A percentile compares a stretch with the other conserved stretches of the same genome.
Evolutionary conservation across 305 asterid genomes (phyloP).

Genomic region (Solanum hybrid): DNA sequence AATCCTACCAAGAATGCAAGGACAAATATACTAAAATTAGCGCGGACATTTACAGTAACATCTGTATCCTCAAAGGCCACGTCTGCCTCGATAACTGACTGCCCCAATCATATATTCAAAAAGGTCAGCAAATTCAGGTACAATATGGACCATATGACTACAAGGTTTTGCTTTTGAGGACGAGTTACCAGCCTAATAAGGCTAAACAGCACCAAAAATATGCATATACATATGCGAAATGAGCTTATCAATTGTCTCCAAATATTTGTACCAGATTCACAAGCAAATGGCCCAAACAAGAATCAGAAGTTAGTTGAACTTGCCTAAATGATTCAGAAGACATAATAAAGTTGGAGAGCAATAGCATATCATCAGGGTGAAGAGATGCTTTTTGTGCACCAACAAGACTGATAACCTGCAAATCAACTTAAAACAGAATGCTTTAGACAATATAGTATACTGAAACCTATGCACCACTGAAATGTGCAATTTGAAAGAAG

Average conservation of each 20-base stretch:
- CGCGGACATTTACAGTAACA: neutral
- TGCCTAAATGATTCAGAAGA: conserved; percentile 97
- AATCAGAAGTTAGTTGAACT: conserved; percentile 2
- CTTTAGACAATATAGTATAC: neutral
- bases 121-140: neutral
- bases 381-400: conserved; percentile 90
- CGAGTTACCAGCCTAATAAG: neutral
- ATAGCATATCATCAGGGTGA: conserved; percentile 88
- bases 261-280: neutral
- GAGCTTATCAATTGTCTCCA: neutral
- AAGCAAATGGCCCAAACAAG: neutral
- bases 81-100: neutral
- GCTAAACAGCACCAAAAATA: neutral
- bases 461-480: neutral
- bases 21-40: neutral
- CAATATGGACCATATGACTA: neutral
- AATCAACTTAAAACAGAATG: conserved; percentile 19
- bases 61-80: neutral
- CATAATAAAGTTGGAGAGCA: conserved; percentile 84
- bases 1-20: neutral
- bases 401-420: conserved; percentile 94
- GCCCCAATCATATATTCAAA: neutral
- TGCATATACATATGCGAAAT: neutral
- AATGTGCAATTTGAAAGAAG: neutral
- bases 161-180: neutral